Percentiles rank a stretch among this genome's conserved stretches.
Evolutionary conservation across 441 rosid genomes (phyloP).

Genomic region (Iberis amara): DNA sequence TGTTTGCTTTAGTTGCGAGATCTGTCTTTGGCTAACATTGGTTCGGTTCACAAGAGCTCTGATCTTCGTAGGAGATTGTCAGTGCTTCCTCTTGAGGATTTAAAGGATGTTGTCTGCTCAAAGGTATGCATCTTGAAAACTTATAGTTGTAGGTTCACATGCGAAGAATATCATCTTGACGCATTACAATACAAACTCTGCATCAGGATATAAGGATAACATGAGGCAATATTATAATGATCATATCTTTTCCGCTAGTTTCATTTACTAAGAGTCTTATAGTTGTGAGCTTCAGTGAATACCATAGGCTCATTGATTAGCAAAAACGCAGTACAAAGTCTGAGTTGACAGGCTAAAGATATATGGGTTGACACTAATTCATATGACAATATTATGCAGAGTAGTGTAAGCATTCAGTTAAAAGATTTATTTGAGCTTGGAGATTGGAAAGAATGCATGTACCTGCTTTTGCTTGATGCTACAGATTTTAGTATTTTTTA

Average conservation of each 20-base stretch:
- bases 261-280: slow-evolving; percentile 1
- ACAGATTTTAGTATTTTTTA: background rate
- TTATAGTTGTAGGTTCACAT: slow-evolving; percentile 10
- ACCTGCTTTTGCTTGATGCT: background rate
- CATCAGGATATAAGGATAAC: background rate
- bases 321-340: background rate
- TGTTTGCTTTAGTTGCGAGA: slow-evolving; percentile 63
- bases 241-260: too few relatives aligned
- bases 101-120: slow-evolving; percentile 82
- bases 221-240: too few relatives aligned
- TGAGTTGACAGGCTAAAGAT: background rate
- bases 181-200: background rate
- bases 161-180: background rate
- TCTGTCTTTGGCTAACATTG: slow-evolving; percentile 80
- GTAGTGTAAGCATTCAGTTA: slow-evolving; percentile 4
- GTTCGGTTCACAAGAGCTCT: slow-evolving; percentile 77
- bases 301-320: slow-evolving; percentile 8
- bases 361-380: background rate
- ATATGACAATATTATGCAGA: background rate
- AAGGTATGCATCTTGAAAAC: slow-evolving; percentile 52
- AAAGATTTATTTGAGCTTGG: slow-evolving; percentile 9
- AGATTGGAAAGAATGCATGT: background rate
- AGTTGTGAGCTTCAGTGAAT: slow-evolving; percentile 2
- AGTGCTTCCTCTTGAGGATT: slow-evolving; percentile 68
- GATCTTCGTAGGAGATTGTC: slow-evolving; percentile 91